phyloP scores from a whole-genome alignment of 257 asterid species.

The Nemophila menziesii region DNA sequence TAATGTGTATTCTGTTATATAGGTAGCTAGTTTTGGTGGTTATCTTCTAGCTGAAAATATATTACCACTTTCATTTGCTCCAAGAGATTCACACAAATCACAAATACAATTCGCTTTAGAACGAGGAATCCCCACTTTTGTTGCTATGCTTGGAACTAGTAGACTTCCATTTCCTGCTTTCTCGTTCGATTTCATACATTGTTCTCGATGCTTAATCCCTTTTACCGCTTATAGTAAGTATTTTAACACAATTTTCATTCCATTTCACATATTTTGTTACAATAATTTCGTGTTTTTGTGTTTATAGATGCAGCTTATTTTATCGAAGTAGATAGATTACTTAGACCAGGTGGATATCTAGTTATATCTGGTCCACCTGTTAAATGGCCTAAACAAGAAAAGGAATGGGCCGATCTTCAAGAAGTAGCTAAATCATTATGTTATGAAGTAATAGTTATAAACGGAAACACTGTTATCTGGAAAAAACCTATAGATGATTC shows the following conservation, averaged over 20 bases:
- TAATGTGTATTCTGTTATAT: neutral
- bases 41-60: conserved; percentile 73
- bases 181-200: conserved; percentile 89
- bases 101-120: conserved; percentile 97
- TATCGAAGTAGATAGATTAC: conserved; percentile 91
- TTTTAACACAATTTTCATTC: conserved; percentile 1
- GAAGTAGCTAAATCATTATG: conserved; percentile 76
- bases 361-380: conserved; percentile 98
- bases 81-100: conserved; percentile 91
- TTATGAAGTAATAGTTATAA: conserved; percentile 80
- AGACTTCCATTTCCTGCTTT: conserved; percentile 90
- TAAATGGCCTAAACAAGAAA: conserved; percentile 88
- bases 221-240: conserved; percentile 89
- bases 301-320: conserved; percentile 88
- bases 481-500: conserved; percentile 70
- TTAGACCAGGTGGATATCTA: conserved; percentile 93
- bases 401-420: conserved; percentile 98
- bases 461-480: conserved; percentile 96
- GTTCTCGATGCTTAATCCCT: conserved; percentile 93
- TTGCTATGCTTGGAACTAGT: conserved; percentile 95
- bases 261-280: conserved; percentile 5
- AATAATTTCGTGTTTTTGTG: conserved; percentile 11
- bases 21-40: conserved; percentile 99
- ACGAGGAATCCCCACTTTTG: conserved; percentile 92
- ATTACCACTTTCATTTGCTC: conserved; percentile 84